Conservation (phyloP, 306 rosid genomes). For the Prosopis cineraria region DNA sequence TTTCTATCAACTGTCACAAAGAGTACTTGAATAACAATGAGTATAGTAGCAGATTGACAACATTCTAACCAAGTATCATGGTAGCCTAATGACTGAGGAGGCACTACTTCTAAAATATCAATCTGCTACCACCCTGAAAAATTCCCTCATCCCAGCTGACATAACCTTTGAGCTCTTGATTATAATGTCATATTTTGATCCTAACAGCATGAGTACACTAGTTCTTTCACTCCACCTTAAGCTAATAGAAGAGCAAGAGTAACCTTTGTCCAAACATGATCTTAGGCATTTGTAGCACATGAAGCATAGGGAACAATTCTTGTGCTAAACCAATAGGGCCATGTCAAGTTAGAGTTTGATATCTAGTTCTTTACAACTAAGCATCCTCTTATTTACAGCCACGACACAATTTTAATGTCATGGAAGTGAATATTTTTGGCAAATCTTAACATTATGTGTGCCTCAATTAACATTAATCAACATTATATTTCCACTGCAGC, state of each 20-base stretch:
- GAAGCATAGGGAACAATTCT: too few relatives aligned
- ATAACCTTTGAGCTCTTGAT: too few relatives aligned
- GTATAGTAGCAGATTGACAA: not conserved
- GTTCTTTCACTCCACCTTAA: too few relatives aligned
- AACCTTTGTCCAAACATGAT: too few relatives aligned
- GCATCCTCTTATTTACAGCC: not conserved
- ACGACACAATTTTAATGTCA: not conserved
- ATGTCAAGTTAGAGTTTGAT: not conserved
- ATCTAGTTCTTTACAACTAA: not conserved
- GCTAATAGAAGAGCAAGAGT: too few relatives aligned
- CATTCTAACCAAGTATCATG: not conserved
- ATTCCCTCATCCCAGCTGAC: too few relatives aligned
- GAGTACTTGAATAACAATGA: not conserved
- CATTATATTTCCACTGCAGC: not conserved
- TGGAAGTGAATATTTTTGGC: not conserved
- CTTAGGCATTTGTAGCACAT: too few relatives aligned
- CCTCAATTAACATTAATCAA: not conserved
- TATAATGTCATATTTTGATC: too few relatives aligned
- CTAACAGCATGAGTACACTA: too few relatives aligned
- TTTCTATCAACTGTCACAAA: not conserved
- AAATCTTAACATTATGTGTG: not conserved
- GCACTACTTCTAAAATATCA: too few relatives aligned
- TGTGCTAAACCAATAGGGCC: too few relatives aligned
- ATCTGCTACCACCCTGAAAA: too few relatives aligned
- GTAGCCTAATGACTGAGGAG: not conserved